Base-by-base conservation (phyloP, 345 rosid species). In the Aegle marmelos region DNA sequence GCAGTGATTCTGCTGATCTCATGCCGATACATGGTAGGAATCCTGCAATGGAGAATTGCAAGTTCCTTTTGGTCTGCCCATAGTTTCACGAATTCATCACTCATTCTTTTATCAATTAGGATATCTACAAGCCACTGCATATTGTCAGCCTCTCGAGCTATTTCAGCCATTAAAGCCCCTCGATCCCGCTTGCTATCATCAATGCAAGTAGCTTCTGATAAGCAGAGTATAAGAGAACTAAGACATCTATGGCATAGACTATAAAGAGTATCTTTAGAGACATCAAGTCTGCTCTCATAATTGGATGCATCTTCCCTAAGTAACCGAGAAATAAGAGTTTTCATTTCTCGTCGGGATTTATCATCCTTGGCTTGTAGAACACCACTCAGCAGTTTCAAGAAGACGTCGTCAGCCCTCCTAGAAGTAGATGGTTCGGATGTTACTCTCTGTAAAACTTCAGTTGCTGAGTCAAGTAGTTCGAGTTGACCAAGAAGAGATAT, bases 11-110 rank as follows among this genome's bases (percentile, higher is more conserved):
- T 89, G 83, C 99, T 94, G 81, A 96, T 91, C 78, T 90, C 97
- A 13, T 96, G 94, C 75, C 98, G 82, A 39, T 89, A 96, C 90
- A 93, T 89, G 0, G 85, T 83, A 5, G 98, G 98, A 57, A 96
- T 89, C 88, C 92, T 94, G 0, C 92, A 91, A 81, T 92, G 99
- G 73, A 94, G 97, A 61, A 82, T 77, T 61, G 92, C 92, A 56
- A 94, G 93, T 82, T 96, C 97, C 89, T 84, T 89, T 84, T 94
- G 98, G 80, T 96, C 97, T 11, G 95, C 95, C 98, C 98, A 91
- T 74, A 90, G 70, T 67, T 89, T 92, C 72, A 91, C 95, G 64
- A 94, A 94, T 53, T 91, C 98, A 36, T 90, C 95, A 5, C 91
- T 86, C 77, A 90, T 75, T 78, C 86, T 89, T 79, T 84, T 87